These are phyloP conservation scores for Cyclotella distinguenda DNA, from an alignment of 108 stramenopile species.

Conservation along the genomic window DNA sequence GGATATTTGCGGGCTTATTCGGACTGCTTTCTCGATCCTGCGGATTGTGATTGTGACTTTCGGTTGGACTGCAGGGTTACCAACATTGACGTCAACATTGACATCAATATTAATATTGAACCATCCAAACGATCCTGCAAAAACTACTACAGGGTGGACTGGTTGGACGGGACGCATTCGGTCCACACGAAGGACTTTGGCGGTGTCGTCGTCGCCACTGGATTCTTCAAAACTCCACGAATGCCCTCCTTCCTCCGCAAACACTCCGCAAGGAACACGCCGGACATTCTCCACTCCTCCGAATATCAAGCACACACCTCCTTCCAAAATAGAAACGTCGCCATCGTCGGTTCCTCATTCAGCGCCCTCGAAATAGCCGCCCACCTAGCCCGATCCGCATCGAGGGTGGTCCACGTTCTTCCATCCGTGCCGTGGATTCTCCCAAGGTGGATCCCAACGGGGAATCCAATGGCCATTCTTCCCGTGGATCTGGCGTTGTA, in stretches of 20 bases:
- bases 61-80: constrained; percentile 53
- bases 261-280: constrained; percentile 2
- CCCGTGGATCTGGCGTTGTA: constrained; percentile 64
- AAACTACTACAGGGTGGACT: constrained; percentile 64
- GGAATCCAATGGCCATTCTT: constrained; percentile 37
- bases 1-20: constrained; percentile 55
- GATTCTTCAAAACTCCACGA: constrained; percentile 62
- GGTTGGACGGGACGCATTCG: constrained; percentile 46
- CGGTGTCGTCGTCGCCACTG: constrained; percentile 66
- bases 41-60: constrained; percentile 36
- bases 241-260: constrained; percentile 43
- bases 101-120: no score
- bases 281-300: constrained; percentile 55
- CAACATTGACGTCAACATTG: no score
- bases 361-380: constrained; percentile 67
- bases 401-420: constrained; percentile 49
- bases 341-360: constrained; percentile 62
- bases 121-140: no score
- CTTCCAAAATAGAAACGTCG: constrained; percentile 50
- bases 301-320: constrained; percentile 35
- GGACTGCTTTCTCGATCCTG: constrained; percentile 40
- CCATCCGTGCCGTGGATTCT: constrained; percentile 68
- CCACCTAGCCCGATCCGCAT: constrained; percentile 52
- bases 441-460: constrained; percentile 53
- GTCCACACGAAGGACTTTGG: constrained; percentile 51